Conservation (phyloP, 2,329 filamentous ascomycete genomes). For the Colletotrichum orbiculare region DNA sequence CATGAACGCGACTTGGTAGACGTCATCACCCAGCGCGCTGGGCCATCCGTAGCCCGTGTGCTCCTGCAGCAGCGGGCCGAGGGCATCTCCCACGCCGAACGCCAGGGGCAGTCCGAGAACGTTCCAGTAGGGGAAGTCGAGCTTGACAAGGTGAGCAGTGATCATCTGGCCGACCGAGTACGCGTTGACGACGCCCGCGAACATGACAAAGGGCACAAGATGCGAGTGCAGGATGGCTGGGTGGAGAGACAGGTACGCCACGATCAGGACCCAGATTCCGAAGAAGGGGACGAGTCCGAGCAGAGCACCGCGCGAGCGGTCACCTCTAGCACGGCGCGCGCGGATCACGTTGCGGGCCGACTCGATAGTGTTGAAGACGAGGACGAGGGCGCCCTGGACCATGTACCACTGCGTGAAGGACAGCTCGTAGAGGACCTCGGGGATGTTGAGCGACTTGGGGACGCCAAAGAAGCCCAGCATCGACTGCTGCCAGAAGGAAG, state of each 20-base stretch:
- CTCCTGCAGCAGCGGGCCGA: constrained; percentile 75
- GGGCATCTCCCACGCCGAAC: constrained; percentile 81
- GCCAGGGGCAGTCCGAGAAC: constrained; percentile 82
- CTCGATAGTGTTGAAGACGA: constrained; percentile 86
- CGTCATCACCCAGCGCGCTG: constrained; percentile 76
- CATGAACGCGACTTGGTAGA: constrained; percentile 92
- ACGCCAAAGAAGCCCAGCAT: constrained; percentile 79
- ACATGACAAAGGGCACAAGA: constrained; percentile 89
- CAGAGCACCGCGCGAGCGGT: constrained; percentile 79
- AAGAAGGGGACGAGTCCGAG: constrained; percentile 87
- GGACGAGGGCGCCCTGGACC: constrained; percentile 82
- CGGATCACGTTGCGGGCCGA: constrained; percentile 86
- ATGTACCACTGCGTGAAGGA: constrained; percentile 95
- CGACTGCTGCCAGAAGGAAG: constrained; percentile 91
- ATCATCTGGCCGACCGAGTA: constrained; percentile 98
- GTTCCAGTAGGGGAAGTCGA: constrained; percentile 91
- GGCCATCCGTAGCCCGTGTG: constrained; percentile 77
- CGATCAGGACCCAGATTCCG: constrained; percentile 79
- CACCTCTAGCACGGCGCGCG: constrained; percentile 78
- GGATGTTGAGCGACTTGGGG: constrained; percentile 72
- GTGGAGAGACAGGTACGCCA: constrained; percentile 84
- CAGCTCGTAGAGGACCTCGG: constrained; percentile 78
- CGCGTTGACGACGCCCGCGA: constrained; percentile 89
- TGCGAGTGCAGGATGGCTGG: constrained; percentile 85
- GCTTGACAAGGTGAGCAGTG: constrained; percentile 89